phyloP scores from a whole-genome alignment of 1,284 basidiomycete species.

The Kwoniella shivajii region DNA sequence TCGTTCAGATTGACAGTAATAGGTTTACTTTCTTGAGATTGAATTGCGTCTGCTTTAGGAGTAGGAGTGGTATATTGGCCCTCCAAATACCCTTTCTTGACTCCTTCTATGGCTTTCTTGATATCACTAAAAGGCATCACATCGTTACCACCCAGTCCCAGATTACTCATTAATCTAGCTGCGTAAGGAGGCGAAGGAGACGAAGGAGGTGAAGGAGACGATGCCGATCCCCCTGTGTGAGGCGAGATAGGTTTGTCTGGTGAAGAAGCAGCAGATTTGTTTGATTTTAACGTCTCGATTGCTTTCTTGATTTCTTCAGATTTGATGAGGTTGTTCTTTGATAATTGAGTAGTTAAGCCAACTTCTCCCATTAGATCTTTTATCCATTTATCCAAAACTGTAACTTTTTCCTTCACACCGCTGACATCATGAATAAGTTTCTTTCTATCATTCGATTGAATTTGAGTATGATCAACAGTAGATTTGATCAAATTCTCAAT shows the following conservation, averaged over 20 bases:
- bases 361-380: constrained; percentile 1
- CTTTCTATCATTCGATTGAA: no score
- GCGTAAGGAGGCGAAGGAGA: background rate
- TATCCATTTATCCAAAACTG: no score
- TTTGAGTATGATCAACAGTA: no score
- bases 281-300: background rate
- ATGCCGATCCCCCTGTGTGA: no score
- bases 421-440: no score
- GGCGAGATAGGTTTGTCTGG: background rate
- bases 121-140: constrained; percentile 9
- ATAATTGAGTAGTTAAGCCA: background rate
- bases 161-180: no score
- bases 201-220: background rate
- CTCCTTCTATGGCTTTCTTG: constrained; percentile 1
- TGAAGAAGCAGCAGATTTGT: background rate
- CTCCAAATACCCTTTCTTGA: constrained; percentile 2
- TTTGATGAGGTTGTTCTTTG: background rate
- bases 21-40: no score
- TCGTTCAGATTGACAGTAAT: background rate
- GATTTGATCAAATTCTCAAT: background rate
- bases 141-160: background rate
- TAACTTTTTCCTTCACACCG: no score
- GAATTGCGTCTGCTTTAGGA: no score
- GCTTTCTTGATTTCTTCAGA: background rate
- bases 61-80: background rate